Evolutionary conservation across 495 filamentous ascomycete species (phyloP), one percentile per base, ranked within the genome.

Genomic region (Diplogelasinospora grovesii): DNA sequence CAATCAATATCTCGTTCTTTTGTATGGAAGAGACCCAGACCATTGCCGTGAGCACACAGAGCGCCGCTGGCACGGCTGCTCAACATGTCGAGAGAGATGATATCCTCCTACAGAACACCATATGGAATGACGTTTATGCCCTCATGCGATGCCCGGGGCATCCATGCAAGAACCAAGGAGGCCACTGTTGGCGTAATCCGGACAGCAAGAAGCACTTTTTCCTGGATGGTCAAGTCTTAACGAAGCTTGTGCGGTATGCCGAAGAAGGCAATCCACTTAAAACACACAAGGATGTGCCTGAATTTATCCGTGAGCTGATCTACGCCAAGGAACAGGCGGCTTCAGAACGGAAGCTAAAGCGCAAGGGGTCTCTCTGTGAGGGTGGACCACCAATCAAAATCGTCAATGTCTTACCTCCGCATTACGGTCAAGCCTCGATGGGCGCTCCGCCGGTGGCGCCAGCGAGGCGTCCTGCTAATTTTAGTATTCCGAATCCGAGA

Each of bases 101-200:
- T 18, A 46, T 63, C 25, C 22, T 49, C 0, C 51, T 57, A 13
- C 28, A 63, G 26, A 6, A 52, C 7, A 39, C 48, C 9, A 28
- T 57, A 13, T 66, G 50, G 53, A 41, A 46, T 14, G 45, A 48
- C 36, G 48, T 66, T 5, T 66, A 62, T 35, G 54, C 22, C 25
- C 39, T 54, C 22, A 54, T 64, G 45, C 50, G 49, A 23, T 64
- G 48, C 29, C 32, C 46, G 27, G 49, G 53, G 7, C 22, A 47
- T 8, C 39, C 47, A 23, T 62, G 48, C 22, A n/a, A n/a, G n/a
- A n/a, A n/a, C n/a, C 49, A 60, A 8, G 49, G 51, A 4, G 41
- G 49, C 6, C 47, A 63, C 34, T 65, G 49, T 36, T 63, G 54
- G 57, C 41, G 49, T n/a, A 57, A 64, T 36, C 53, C 50, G 14